Base-by-base conservation (phyloP, 2,329 filamentous ascomycete species). In the Corinectria fuckeliana region DNA sequence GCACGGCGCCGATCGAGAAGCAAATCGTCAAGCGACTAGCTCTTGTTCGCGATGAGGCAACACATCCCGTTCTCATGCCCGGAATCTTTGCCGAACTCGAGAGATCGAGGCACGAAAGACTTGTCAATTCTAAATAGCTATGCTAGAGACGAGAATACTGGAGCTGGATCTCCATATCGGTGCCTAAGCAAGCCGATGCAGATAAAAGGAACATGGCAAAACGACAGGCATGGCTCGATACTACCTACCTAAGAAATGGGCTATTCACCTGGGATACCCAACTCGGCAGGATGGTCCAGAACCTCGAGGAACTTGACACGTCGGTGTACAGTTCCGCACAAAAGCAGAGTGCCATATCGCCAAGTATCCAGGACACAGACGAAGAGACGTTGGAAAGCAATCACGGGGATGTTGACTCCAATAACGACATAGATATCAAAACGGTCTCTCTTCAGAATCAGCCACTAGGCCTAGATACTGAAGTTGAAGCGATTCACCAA, bases 51-150 rank as follows among this genome's bases (percentile, higher is more conserved):
- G 39, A 25, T 7, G 39, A 42, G 39, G 39, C 32, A 42, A 18
- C 32, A 13, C 51, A 60, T 9, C 58, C 58, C 10, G 8, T 44
- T 5, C 32, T 60, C 4, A 32, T 60, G 16, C 47, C 52, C 0
- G 52, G 51, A 2, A 49, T 56, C 2, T 39, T 60, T 10, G 52
- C 52, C 9, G 58, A 60, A 5, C 5, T 56, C 7, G 58, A 60
- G 30, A 20, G 48, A 13, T 32, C 39, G 9, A 25, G 58, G 16
- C 58, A 60, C n/a, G 21, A 25, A 11, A 44, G 36, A 8, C 51
- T 52, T 20, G 45, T n/a, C 39, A 42, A 3, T 42, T 20, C 1
- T 14, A 14, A 3, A 25, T 42, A n/a, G 39, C 39, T 5, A 13
- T 23, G n/a, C n/a, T 42, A 3, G 39, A 42, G 9, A 25, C 6